phyloP scores from a whole-genome alignment of 2,329 filamentous ascomycete species.

The Exophiala oligosperma region DNA sequence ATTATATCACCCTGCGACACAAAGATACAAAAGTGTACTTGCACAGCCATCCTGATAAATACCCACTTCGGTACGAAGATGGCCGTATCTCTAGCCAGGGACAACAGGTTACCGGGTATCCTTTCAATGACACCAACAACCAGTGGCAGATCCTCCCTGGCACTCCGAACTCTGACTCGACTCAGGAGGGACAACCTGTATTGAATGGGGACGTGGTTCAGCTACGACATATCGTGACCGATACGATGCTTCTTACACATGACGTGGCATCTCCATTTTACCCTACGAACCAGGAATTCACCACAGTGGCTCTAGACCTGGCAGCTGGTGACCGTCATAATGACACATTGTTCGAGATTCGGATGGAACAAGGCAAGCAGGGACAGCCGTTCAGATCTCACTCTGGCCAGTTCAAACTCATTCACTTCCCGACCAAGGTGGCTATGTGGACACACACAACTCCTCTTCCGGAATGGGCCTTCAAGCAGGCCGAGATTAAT shows the following conservation, averaged over 20 bases:
- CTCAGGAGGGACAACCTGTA: slow-evolving; percentile 64
- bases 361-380: slow-evolving; percentile 80
- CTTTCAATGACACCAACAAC: slow-evolving; percentile 98
- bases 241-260: slow-evolving; percentile 85
- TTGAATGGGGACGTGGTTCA: slow-evolving; percentile 83
- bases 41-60: slow-evolving; percentile 85
- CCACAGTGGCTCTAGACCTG: slow-evolving; percentile 71
- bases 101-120: slow-evolving; percentile 97
- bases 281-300: slow-evolving; percentile 98
- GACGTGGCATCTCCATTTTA: slow-evolving; percentile 96
- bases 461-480: slow-evolving; percentile 94
- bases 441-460: slow-evolving; percentile 98
- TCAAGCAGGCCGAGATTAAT: slow-evolving; percentile 98
- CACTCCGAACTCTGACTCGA: slow-evolving; percentile 52
- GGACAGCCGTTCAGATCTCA: slow-evolving; percentile 85
- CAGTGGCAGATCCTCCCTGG: slow-evolving; percentile 89
- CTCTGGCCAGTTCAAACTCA: slow-evolving; percentile 90
- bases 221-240: slow-evolving; percentile 81
- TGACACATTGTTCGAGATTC: slow-evolving; percentile 90
- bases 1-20: slow-evolving; percentile 82
- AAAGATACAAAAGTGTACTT: slow-evolving; percentile 97
- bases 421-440: slow-evolving; percentile 92
- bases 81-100: slow-evolving; percentile 96
- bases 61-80: slow-evolving; percentile 94
- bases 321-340: slow-evolving; percentile 74